Evolutionary conservation across 129 eudicot species (phyloP).

Genomic region (Silybum marianum): DNA sequence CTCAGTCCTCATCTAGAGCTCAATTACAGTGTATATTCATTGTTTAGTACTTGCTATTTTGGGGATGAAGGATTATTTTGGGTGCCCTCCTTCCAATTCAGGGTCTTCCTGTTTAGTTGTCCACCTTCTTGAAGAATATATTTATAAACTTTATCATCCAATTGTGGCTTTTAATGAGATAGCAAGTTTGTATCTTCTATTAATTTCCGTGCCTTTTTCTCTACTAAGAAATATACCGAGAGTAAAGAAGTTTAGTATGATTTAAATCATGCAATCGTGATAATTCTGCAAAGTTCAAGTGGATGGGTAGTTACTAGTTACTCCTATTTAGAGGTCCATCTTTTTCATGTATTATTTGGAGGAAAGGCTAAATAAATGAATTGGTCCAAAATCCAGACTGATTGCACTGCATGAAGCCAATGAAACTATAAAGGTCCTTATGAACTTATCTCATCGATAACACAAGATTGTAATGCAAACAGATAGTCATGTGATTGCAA

Average conservation of each 20-base stretch:
- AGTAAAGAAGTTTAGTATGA: background rate
- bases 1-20: background rate
- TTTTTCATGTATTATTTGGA: background rate
- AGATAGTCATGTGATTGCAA: no score
- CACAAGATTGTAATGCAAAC: no score
- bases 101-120: background rate
- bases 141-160: background rate
- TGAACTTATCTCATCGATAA: no score
- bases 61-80: background rate
- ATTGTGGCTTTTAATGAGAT: background rate
- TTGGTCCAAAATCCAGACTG: background rate
- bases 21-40: background rate
- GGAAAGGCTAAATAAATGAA: background rate
- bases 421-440: no score
- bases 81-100: background rate
- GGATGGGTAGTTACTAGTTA: background rate
- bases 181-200: background rate
- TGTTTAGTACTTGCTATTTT: conserved; percentile 5
- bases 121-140: background rate
- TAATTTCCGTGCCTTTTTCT: background rate
- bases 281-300: background rate
- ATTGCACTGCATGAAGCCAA: background rate
- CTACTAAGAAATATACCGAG: background rate
- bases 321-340: background rate
- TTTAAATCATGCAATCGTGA: background rate